A percentile compares a stretch with the other conserved stretches of the same genome.
Evolutionary conservation across 2,329 filamentous ascomycete species (phyloP).

Genomic region (Colletotrichum sp.): DNA sequence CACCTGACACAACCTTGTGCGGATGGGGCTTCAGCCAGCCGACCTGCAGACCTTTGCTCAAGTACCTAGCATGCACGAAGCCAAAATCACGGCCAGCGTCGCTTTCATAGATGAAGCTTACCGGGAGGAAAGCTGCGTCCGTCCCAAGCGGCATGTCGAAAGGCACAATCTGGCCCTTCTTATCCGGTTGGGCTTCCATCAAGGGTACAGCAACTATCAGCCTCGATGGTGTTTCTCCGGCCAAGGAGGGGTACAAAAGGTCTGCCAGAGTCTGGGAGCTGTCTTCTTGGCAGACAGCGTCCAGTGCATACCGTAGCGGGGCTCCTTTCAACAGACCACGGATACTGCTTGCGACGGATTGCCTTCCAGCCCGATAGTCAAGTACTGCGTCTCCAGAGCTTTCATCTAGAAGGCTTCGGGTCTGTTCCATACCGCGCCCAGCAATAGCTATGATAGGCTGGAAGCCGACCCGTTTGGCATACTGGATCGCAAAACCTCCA

Average conservation of each 20-base stretch:
- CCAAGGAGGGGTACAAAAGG: neutral
- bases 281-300: neutral
- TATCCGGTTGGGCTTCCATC: neutral
- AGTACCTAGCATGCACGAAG: neutral
- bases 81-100: neutral
- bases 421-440: conserved; percentile 35
- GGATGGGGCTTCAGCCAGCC: neutral
- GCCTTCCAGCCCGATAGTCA: conserved; percentile 22
- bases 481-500: conserved; percentile 62
- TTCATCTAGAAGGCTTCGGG: conserved; percentile 19
- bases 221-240: neutral
- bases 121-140: neutral
- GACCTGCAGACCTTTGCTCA: neutral
- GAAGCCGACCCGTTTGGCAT: conserved; percentile 55
- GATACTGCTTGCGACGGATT: neutral
- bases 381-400: conserved; percentile 24
- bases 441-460: conserved; percentile 65
- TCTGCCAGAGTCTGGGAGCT: neutral
- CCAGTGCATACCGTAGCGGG: neutral
- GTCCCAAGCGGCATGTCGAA: neutral
- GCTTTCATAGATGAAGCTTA: neutral
- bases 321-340: neutral
- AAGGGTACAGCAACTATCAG: neutral
- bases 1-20: neutral
- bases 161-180: neutral